These are phyloP conservation scores for Mycena leptocephala DNA, from an alignment of 768 basidiomycete species.

Conservation along the genomic window DNA sequence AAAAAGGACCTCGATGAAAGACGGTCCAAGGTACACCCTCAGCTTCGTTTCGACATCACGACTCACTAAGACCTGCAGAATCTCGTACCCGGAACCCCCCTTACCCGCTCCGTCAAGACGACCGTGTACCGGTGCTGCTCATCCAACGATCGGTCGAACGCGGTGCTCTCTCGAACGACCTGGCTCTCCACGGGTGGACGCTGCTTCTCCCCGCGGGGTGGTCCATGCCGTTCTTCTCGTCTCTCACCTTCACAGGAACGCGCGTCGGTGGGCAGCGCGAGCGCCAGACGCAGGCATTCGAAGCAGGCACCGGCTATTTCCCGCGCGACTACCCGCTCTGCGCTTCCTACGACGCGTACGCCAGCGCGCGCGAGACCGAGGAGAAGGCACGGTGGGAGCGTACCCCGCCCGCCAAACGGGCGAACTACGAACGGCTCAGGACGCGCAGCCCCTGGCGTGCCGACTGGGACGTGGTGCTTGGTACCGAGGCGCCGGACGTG, in stretches of 20 bases:
- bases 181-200: slow-evolving; percentile 88
- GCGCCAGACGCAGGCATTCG: slow-evolving; percentile 85
- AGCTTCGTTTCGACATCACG: not conserved
- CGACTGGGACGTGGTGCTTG: slow-evolving; percentile 85
- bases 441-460: slow-evolving; percentile 82
- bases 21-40: slow-evolving; percentile 72
- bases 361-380: slow-evolving; percentile 63
- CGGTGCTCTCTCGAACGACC: slow-evolving; percentile 45
- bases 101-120: slow-evolving; percentile 82
- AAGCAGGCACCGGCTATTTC: slow-evolving; percentile 82
- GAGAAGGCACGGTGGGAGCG: slow-evolving; percentile 80
- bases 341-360: slow-evolving; percentile 67
- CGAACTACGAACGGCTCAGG: slow-evolving; percentile 77
- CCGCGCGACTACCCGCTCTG: slow-evolving; percentile 87
- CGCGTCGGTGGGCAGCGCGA: slow-evolving; percentile 91
- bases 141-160: slow-evolving; percentile 82
- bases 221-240: slow-evolving; percentile 91
- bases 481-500: slow-evolving; percentile 60
- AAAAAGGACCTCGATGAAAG: slow-evolving; percentile 93
- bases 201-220: slow-evolving; percentile 91
- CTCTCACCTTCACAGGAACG: slow-evolving; percentile 87
- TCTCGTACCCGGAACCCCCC: slow-evolving; percentile 82
- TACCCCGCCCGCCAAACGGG: slow-evolving; percentile 91
- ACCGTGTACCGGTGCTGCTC: slow-evolving; percentile 87
- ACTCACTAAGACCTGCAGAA: slow-evolving; percentile 60